Base-by-base conservation (phyloP, 305 asterid genomes). In the Lippia alba region DNA sequence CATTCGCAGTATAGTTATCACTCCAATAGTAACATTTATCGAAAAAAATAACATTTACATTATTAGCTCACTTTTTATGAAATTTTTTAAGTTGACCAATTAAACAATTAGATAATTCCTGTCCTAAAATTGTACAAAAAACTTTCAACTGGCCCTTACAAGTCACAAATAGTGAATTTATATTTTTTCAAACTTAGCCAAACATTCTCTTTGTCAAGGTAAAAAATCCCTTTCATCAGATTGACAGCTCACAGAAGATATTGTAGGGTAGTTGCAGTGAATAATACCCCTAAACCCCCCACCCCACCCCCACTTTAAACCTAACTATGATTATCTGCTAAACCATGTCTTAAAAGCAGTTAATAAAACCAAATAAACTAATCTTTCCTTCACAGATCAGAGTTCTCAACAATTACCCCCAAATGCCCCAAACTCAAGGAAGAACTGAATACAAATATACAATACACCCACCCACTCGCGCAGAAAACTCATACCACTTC, bases 291-390 rank as follows among this genome's bases (percentile, higher is more conserved):
- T 18, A 3, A 0, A 9, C 24, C 55, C 69, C 64, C 7, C 19
- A 34, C 56, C 69, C n/a, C 12, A 9, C 45, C 51, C 57, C 67
- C 49, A 8, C 15, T 12, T 48, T 67, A 41, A 59, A 71, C 67
- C 76, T 81, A 77, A 79, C 85, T 69, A 76, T 67, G 85, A 75
- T 82, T 79, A 80, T 59, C 75, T 72, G 55, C 76, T 70, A 70
- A 83, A 51, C 78, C 79, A 73, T 51, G 56, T 15, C 46, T 57
- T 58, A 44, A 44, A 50, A 66, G 36, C 55, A 72, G 24, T 65
- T 19, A 61, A 34, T 33, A 50, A 41, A 68, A 17, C 48, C 17
- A 57, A 59, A 20, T 56, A 41, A 55, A 44, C 39, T 66, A 44
- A 56, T 66, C 73, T 62, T n/a, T 33, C 66, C 48, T 62, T 33